Evolutionary conservation across 495 filamentous ascomycete genomes (phyloP).

Genomic region (Penicillium flavigenum): DNA sequence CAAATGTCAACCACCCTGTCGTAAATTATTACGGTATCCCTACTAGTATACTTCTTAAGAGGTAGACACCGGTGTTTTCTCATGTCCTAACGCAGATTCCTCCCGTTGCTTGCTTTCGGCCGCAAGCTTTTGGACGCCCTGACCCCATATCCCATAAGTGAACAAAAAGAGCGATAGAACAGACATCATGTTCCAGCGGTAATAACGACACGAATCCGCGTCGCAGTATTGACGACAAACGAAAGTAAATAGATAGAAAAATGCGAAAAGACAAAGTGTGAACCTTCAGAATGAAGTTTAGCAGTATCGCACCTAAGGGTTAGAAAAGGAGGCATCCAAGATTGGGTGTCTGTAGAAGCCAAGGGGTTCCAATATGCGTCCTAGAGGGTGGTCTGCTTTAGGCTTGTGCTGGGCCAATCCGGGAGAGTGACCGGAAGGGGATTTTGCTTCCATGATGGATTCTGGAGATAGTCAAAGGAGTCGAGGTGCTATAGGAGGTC

Average conservation of each 20-base stretch:
- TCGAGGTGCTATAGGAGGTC: too few relatives aligned
- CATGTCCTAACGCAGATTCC: not conserved
- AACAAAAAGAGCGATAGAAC: constrained; percentile 1
- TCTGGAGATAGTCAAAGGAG: too few relatives aligned
- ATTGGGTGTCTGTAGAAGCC: constrained; percentile 7
- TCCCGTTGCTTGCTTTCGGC: constrained; percentile 1
- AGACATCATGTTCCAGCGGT: constrained; percentile 7
- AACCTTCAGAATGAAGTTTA: constrained; percentile 8
- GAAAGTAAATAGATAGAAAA: constrained; percentile 8
- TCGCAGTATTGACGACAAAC: constrained; percentile 10
- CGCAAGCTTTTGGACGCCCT: constrained; percentile 4
- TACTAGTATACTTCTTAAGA: not conserved
- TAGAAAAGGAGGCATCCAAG: not conserved
- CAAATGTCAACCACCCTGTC: too few relatives aligned
- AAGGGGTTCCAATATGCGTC: constrained; percentile 1
- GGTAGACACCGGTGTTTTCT: not conserved
- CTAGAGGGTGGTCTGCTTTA: constrained; percentile 1
- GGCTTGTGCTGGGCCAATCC: not conserved
- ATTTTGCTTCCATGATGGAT: not conserved
- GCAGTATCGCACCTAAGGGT: not conserved
- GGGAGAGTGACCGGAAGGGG: not conserved
- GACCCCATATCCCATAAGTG: constrained; percentile 8
- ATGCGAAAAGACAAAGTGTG: constrained; percentile 3
- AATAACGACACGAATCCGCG: constrained; percentile 11
- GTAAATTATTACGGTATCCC: too few relatives aligned